Conservation (phyloP, 1,284 basidiomycete species). For the Fomes fomentarius region DNA sequence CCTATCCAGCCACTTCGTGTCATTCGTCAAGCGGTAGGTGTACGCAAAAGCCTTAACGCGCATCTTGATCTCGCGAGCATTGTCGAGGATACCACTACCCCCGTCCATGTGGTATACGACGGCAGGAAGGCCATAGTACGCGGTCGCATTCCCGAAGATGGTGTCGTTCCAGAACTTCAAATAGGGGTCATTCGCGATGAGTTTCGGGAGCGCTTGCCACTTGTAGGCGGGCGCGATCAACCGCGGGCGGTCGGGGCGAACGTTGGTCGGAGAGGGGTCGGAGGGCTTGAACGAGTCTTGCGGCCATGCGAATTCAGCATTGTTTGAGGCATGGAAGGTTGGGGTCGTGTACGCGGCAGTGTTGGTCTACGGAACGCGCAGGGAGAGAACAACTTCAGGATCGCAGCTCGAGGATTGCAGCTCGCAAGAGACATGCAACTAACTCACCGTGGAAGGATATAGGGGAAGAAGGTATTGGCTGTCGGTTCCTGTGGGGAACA, state of each 20-base stretch:
- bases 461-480: conserved; percentile 78
- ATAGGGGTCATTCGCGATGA: conserved; percentile 88
- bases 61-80: conserved; percentile 88
- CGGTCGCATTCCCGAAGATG: conserved; percentile 89
- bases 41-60: conserved; percentile 94
- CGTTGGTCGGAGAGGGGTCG: conserved; percentile 58
- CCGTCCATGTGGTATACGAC: conserved; percentile 80
- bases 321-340: conserved; percentile 62
- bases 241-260: conserved; percentile 87
- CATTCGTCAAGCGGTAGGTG: conserved; percentile 88
- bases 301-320: conserved; percentile 69
- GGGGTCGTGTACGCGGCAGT: conserved; percentile 78
- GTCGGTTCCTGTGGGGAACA: conserved; percentile 78
- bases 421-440: no score
- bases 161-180: conserved; percentile 89
- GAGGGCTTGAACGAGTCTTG: conserved; percentile 72
- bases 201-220: conserved; percentile 81
- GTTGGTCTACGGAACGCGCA: conserved; percentile 61
- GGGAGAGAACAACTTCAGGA: not conserved
- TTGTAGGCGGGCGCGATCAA: conserved; percentile 92
- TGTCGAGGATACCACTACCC: conserved; percentile 91
- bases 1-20: conserved; percentile 87
- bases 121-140: conserved; percentile 61
- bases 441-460: conserved; percentile 85
- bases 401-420: not conserved